Evolutionary conservation across 352 stramenopile genomes (phyloP).

Genomic region (Thraustochytrium striatum): DNA sequence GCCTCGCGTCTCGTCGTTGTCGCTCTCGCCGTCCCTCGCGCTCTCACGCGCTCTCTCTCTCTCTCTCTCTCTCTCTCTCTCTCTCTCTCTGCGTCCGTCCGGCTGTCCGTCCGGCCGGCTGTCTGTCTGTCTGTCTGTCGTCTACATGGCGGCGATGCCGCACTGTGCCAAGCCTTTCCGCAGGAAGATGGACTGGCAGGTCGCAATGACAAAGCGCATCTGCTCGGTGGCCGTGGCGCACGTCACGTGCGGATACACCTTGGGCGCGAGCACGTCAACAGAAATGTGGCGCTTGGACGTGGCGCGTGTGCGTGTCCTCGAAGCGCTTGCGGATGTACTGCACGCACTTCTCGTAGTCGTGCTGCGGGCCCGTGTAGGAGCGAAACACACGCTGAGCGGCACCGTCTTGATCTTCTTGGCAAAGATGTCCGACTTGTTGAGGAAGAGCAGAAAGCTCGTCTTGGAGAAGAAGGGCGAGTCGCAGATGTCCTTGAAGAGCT

Average conservation of each 20-base stretch:
- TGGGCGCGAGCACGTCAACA: conserved; percentile 1
- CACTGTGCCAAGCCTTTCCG: conserved; percentile 20
- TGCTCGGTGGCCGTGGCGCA: conserved; percentile 30
- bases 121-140: too few relatives aligned
- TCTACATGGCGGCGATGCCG: conserved; percentile 33
- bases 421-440: conserved; percentile 96
- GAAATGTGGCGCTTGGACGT: conserved; percentile 5
- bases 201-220: conserved; percentile 23
- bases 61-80: too few relatives aligned
- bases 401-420: conserved; percentile 81
- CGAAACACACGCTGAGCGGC: conserved; percentile 20
- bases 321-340: conserved; percentile 42
- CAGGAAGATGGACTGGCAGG: conserved; percentile 37
- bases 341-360: neutral
- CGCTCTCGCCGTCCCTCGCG: too few relatives aligned
- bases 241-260: conserved; percentile 42
- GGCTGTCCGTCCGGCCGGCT: too few relatives aligned
- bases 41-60: too few relatives aligned
- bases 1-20: too few relatives aligned
- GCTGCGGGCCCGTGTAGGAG: neutral
- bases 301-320: conserved; percentile 1
- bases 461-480: conserved; percentile 88
- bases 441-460: conserved; percentile 89
- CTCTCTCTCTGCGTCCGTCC: too few relatives aligned
- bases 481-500: conserved; percentile 83